phyloP scores from a whole-genome alignment of 257 asterid species.

The Solanum sitiens region DNA sequence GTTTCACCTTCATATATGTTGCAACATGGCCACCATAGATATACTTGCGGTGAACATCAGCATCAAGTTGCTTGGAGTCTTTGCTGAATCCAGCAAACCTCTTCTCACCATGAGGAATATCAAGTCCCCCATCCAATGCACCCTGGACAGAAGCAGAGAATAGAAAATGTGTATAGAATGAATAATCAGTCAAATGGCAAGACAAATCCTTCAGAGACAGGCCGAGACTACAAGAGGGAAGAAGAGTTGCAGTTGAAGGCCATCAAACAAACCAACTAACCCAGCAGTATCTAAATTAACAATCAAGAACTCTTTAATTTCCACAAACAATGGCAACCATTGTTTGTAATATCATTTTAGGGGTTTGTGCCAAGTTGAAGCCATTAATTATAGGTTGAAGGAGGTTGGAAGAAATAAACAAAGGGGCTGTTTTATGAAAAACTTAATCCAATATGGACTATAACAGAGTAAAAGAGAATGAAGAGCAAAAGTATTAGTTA shows the following conservation, averaged over 20 bases:
- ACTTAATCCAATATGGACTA: background rate
- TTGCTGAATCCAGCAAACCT: conserved; percentile 71
- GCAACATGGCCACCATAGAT: conserved; percentile 70
- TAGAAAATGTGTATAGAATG: background rate
- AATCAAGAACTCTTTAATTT: background rate
- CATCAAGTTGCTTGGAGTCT: conserved; percentile 55
- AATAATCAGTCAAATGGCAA: background rate
- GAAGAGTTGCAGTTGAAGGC: background rate
- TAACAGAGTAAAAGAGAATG: background rate
- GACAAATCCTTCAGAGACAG: background rate
- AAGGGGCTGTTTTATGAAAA: background rate
- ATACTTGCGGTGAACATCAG: conserved; percentile 62
- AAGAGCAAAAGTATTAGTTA: background rate
- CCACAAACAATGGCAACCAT: background rate
- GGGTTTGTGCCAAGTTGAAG: background rate
- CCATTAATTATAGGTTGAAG: background rate
- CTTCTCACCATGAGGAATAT: conserved; percentile 76
- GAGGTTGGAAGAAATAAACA: background rate
- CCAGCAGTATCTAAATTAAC: background rate
- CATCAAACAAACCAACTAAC: background rate
- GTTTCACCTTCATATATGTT: conserved; percentile 46
- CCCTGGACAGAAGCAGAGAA: conserved; percentile 31
- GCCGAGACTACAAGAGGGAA: background rate
- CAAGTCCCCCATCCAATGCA: conserved; percentile 71
- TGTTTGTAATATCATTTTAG: background rate